Evolutionary conservation across 192 early-diverging fungal genomes (phyloP).

Genomic region (Coemansia furcata): DNA sequence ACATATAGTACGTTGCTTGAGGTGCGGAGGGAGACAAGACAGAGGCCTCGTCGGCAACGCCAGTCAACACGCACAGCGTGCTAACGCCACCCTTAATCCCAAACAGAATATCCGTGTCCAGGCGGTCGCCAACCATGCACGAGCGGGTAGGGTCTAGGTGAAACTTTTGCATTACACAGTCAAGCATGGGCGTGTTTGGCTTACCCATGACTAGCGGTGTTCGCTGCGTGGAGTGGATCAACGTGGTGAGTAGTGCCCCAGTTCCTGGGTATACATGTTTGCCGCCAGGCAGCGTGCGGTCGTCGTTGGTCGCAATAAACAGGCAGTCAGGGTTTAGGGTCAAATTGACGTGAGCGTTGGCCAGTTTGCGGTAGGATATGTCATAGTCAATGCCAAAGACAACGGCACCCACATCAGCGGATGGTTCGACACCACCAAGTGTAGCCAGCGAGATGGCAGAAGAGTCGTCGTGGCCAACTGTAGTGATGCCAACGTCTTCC

Average conservation of each 20-base stretch:
- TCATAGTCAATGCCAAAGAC: slow-evolving; percentile 90
- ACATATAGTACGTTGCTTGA: slow-evolving; percentile 38
- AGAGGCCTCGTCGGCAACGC: slow-evolving; percentile 49
- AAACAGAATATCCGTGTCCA: slow-evolving; percentile 96
- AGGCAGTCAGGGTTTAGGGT: slow-evolving; percentile 62
- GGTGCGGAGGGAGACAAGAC: slow-evolving; percentile 28
- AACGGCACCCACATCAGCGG: slow-evolving; percentile 81
- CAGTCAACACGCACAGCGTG: slow-evolving; percentile 91
- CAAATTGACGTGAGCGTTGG: slow-evolving; percentile 88
- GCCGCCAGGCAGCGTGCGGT: slow-evolving; percentile 83
- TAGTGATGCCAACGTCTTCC: slow-evolving; percentile 69
- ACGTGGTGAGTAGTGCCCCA: slow-evolving; percentile 74
- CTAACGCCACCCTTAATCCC: slow-evolving; percentile 80
- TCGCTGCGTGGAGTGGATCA: slow-evolving; percentile 73
- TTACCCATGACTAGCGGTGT: slow-evolving; percentile 90
- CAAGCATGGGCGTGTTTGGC: slow-evolving; percentile 90
- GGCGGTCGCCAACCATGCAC: slow-evolving; percentile 95
- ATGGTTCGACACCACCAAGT: slow-evolving; percentile 58
- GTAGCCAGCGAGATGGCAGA: slow-evolving; percentile 54
- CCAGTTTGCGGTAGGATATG: slow-evolving; percentile 91
- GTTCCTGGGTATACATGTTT: slow-evolving; percentile 75
- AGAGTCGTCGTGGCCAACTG: slow-evolving; percentile 57
- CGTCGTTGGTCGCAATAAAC: slow-evolving; percentile 93
- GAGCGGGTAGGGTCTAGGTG: slow-evolving; percentile 75
- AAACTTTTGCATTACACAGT: slow-evolving; percentile 83